Conservation (phyloP, 169 alveolate species). For the Blepharisma undulans region DNA sequence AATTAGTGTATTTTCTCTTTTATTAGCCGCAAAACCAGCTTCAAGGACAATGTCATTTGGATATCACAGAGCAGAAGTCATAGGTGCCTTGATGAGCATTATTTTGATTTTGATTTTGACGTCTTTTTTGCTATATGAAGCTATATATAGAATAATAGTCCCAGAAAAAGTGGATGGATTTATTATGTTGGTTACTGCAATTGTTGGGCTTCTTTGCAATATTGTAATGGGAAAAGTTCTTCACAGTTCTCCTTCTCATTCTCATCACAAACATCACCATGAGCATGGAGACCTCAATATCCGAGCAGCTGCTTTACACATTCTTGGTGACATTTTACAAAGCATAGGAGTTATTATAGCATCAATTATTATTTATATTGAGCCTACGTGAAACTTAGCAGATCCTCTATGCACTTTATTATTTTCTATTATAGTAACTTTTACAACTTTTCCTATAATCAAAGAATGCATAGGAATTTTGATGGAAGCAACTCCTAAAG, state of each 20-base stretch:
- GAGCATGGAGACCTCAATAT: conserved; percentile 84
- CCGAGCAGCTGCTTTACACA: conserved; percentile 93
- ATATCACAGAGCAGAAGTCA: conserved; percentile 94
- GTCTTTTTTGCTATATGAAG: conserved; percentile 89
- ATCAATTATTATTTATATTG: conserved; percentile 85
- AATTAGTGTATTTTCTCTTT: conserved; percentile 88
- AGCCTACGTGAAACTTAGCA: conserved; percentile 86
- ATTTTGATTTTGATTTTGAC: conserved; percentile 94
- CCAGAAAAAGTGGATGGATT: conserved; percentile 89
- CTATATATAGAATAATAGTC: conserved; percentile 86
- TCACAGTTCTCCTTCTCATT: conserved; percentile 70
- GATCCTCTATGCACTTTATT: conserved; percentile 96
- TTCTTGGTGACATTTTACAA: conserved; percentile 93
- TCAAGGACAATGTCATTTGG: conserved; percentile 91
- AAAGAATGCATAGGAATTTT: conserved; percentile 91
- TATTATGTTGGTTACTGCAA: conserved; percentile 93
- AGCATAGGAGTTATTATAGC: conserved; percentile 95
- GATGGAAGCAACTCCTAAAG: conserved; percentile 90
- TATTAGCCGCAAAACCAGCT: conserved; percentile 88
- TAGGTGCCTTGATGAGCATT: conserved; percentile 94
- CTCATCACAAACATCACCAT: conserved; percentile 50
- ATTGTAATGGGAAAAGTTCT: conserved; percentile 90
- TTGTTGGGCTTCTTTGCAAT: conserved; percentile 91
- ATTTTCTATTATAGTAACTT: conserved; percentile 91
- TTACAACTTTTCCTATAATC: conserved; percentile 91